phyloP scores from a whole-genome alignment of 2,329 filamentous ascomycete genomes.

The Gyromitra esculenta region DNA sequence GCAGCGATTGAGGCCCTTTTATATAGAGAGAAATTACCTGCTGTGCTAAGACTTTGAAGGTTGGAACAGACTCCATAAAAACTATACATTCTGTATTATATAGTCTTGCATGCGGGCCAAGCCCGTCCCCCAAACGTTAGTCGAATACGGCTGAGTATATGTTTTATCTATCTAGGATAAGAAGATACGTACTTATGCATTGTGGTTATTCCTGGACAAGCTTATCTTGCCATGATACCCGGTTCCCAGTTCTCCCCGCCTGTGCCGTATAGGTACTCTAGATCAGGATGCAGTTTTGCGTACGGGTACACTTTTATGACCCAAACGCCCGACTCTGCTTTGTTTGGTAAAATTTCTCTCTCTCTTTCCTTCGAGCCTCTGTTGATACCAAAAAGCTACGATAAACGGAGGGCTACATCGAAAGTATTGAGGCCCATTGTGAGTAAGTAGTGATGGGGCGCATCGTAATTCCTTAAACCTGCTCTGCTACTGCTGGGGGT shows the following conservation, averaged over 20 bases:
- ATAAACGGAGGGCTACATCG: background rate
- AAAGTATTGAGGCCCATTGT: background rate
- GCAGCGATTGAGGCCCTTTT: background rate
- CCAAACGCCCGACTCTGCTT: background rate
- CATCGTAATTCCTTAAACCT: background rate
- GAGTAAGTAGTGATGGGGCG: background rate
- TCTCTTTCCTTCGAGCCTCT: constrained; percentile 6
- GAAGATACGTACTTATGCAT: constrained; percentile 23
- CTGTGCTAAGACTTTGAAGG: too few species aligned
- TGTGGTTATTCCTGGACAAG: background rate
- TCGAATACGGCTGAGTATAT: background rate
- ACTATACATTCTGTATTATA: background rate
- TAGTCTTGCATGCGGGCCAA: background rate
- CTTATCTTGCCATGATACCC: constrained; percentile 23
- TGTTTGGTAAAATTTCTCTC: background rate
- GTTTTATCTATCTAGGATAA: background rate
- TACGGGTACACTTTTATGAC: background rate
- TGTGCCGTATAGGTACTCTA: background rate
- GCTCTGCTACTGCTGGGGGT: background rate
- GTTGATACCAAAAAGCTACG: background rate
- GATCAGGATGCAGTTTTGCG: background rate
- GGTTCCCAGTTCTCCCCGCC: background rate
- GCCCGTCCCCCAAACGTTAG: background rate
- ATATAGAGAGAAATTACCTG: too few species aligned
- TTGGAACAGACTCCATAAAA: too few species aligned